Evolutionary conservation across 176 grass and related monocot species (phyloP), one percentile per base, ranked within the genome.

Genomic region (Juncus inflexus): DNA sequence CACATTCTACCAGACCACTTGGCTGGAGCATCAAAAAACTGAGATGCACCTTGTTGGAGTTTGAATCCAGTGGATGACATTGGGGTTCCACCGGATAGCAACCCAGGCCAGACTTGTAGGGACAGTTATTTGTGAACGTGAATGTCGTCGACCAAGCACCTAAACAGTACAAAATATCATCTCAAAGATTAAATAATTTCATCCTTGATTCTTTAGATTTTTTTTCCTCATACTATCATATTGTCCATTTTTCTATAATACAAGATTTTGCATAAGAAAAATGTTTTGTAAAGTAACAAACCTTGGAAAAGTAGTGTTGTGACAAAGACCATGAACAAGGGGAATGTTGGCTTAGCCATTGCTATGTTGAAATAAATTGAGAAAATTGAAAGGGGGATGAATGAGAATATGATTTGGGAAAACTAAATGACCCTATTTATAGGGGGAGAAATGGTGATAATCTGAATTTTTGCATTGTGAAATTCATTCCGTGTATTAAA

Each of bases 1-100:
- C 88, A 91, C 36, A 87, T 8, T 2, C 83, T 70, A 37, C 88
- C 88, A 3, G 80, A 76, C 88, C 88, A 91, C 5, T 42, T 58
- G 47, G 65, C 3, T 0, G 60, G 35, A 64, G 19, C 59, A 45
- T 69, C 1, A 16, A 80, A 12, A 9, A 73, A 51, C 35, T 63
- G 0, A 19, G 76, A 52, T 42, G 49, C 50, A 7, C 80, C 83
- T 0, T 60, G 58, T 4, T 4, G 36, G 14, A 86, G 74, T 47
- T 37, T 4, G 55, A 91, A 86, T 36, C 87, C 83, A 6, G 83
- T 83, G 12, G 39, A 52, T 37, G 77, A 76, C 73, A 91, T 82
- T 8, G 67, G 7, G 19, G 19, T 28, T 0, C 28, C 38, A 8
- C 49, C 42, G 41, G 86, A 65, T 41, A 65, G 62, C 60, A 82